Evolutionary conservation across 805 yeast genomes (phyloP), one percentile per base, ranked within the genome.

Genomic region (Kuraishia piskuri): DNA sequence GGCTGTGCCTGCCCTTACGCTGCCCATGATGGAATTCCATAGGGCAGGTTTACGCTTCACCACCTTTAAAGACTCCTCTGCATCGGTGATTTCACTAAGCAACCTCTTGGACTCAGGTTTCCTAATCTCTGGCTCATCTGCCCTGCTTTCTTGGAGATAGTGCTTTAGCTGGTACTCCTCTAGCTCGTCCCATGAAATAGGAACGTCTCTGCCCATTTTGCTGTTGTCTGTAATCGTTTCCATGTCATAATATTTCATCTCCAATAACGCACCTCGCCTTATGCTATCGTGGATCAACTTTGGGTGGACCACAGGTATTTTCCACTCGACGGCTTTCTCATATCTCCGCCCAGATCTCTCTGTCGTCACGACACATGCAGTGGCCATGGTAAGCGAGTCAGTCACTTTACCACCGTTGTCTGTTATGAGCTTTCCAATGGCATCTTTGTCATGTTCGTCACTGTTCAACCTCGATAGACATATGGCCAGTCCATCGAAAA

Each of bases 321-420:
- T 67, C 83, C 83, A 78, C 60, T 78, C 79, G 1, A 73, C 46
- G 2, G 83, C 83, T 60, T 78, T 78, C 17, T 68, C 68, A 59
- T 72, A 82, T 51, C 88, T 60, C 54, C 71, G 76, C 0, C 89
- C 89, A 19, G 66, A 61, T 23, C 65, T 65, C 50, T 75, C 80
- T 25, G 80, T 72, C n/a, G 82, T 74, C 3, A 83, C 71, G 0
- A 83, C 66, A 54, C 76, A 71, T 2, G 72, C 59, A 49, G 72
- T 72, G 5, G 71, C 65, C 8, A 68, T 67, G 1, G 81, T 76
- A 40, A 83, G 65, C 0, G 84, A 74, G 22, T 77, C 79, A 0
- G 80, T 73, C 1, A 76, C 74, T 20, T 63, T 66, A 2, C 86
- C 88, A 2, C 84, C 84, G 58, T 76, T 62, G 3, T 67, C 63